Base-by-base conservation (phyloP, 768 basidiomycete species). In the Pleurotus djamor region DNA sequence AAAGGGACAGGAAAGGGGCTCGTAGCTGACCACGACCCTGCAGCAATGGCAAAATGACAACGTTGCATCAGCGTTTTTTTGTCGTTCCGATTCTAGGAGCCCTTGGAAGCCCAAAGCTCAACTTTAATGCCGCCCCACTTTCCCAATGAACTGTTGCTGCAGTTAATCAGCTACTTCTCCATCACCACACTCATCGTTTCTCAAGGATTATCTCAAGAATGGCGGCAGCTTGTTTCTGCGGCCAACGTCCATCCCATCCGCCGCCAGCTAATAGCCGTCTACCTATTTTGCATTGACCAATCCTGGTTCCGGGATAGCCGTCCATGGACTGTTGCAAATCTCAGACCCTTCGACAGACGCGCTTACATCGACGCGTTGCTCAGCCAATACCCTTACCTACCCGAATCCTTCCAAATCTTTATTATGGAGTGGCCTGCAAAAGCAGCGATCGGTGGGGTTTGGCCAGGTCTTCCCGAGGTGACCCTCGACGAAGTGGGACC, bases 381-480 rank as follows among this genome's bases (percentile, higher is more conserved):
- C 52, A 35, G 7, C 8, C 52, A 55, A 14, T 37, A 55, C 17
- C 52, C 12, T 17, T 55, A 55, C 52, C 34, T 55, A 1, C 52
- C 52, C 32, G 52, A 55, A 35, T 8, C 33, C 8, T 55, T 55
- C 35, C 45, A 56, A n/a, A 44, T 66, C 10, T 68, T 67, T 67
- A 58, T 70, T 1, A 62, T 64, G 34, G 69, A 70, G 55, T 68
- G 69, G 69, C 69, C 69, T 17, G 66, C 59, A 10, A 52, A 58
- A 13, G 66, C 65, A 28, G 61, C 60, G 9, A 63, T 67, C 9
- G 64, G 50, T 1, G 59, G 63, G 32, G 17, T 58, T 28, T 70
- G 67, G 66, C 69, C 69, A 4, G 66, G 60, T 28, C 58, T 67
- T 21, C 63, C 63, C 35, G 38, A 13, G 7, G 33, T 2, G 1